These are phyloP conservation scores for Candida parachauliodes DNA, from an alignment of 805 yeast genomes.

Conservation along the genomic window DNA sequence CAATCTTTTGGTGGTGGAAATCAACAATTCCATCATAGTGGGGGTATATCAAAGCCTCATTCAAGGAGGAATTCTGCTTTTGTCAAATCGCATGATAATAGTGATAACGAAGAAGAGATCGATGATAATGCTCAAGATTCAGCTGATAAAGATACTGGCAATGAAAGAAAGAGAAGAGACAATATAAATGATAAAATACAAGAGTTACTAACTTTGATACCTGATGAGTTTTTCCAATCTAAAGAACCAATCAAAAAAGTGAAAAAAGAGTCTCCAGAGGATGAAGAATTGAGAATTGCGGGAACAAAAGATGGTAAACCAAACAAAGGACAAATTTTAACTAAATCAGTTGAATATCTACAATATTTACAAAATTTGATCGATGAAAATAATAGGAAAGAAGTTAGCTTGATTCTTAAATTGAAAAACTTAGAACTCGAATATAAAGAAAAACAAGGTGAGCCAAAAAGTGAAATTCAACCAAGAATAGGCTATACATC, in stretches of 20 bases:
- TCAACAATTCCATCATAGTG: slow-evolving; percentile 12
- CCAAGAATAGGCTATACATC: slow-evolving; percentile 53
- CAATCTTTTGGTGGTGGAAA: slow-evolving; percentile 30
- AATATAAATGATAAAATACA: slow-evolving; percentile 44
- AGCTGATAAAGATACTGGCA: slow-evolving; percentile 31
- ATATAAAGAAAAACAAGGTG: slow-evolving; percentile 20
- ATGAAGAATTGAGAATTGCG: slow-evolving; percentile 21
- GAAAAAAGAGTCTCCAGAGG: slow-evolving; percentile 11
- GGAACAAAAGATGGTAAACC: slow-evolving; percentile 86
- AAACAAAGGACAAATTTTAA: slow-evolving; percentile 75
- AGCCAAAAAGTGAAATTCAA: slow-evolving; percentile 37
- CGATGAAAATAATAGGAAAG: slow-evolving; percentile 74
- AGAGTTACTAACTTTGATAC: slow-evolving; percentile 37
- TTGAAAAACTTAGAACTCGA: slow-evolving; percentile 50
- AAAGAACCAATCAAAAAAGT: slow-evolving; percentile 9
- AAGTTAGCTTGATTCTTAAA: slow-evolving; percentile 65
- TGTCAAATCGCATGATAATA: slow-evolving; percentile 18
- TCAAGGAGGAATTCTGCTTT: slow-evolving; percentile 32
- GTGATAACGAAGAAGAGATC: slow-evolving; percentile 20
- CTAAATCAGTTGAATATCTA: slow-evolving; percentile 72
- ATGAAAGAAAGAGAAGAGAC: slow-evolving; percentile 41
- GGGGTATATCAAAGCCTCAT: slow-evolving; percentile 38
- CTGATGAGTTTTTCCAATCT: slow-evolving; percentile 31
- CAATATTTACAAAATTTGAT: slow-evolving; percentile 64
- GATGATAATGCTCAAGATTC: slow-evolving; percentile 20